Percentiles rank a stretch among this genome's conserved stretches.
phyloP scores from a whole-genome alignment of 495 filamentous ascomycete species.

The Aspergillus incahuasiensis region DNA sequence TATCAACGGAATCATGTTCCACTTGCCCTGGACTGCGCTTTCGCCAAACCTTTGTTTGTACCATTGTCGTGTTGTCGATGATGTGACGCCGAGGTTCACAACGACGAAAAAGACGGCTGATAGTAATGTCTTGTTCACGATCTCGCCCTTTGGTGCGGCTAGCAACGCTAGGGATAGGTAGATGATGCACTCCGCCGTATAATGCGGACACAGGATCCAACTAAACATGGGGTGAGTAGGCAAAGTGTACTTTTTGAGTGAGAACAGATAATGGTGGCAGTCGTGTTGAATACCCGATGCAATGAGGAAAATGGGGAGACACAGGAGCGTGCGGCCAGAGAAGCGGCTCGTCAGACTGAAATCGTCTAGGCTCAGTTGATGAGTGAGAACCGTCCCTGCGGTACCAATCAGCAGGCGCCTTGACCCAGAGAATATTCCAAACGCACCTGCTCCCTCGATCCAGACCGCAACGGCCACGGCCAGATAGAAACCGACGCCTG shows the following conservation, averaged over 20 bases:
- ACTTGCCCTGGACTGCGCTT: conserved; percentile 59
- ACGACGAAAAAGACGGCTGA: conserved; percentile 66
- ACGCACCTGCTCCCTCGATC: conserved; percentile 74
- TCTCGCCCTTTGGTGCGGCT: conserved; percentile 58
- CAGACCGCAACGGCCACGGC: conserved; percentile 68
- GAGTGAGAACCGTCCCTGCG: conserved; percentile 29
- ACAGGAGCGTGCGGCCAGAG: conserved; percentile 55
- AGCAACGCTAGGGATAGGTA: conserved; percentile 74
- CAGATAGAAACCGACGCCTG: conserved; percentile 76
- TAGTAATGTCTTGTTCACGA: conserved; percentile 70
- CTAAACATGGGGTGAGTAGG: conserved; percentile 69
- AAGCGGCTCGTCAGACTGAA: conserved; percentile 41
- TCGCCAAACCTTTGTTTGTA: conserved; percentile 75
- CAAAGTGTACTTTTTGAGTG: conserved; percentile 78
- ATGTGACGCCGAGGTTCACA: conserved; percentile 77
- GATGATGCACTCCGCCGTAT: conserved; percentile 78
- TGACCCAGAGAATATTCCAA: not conserved
- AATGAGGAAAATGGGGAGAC: conserved; percentile 61
- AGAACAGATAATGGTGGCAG: conserved; percentile 74
- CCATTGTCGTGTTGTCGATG: conserved; percentile 73
- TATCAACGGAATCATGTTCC: conserved; percentile 79
- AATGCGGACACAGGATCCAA: conserved; percentile 79
- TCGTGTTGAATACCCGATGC: conserved; percentile 76
- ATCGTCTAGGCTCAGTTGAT: conserved; percentile 26
- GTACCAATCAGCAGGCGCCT: conserved; percentile 6